These are phyloP conservation scores for Thalia dealbata DNA, from an alignment of 176 grass and related monocot genomes.

Conservation along the genomic window DNA sequence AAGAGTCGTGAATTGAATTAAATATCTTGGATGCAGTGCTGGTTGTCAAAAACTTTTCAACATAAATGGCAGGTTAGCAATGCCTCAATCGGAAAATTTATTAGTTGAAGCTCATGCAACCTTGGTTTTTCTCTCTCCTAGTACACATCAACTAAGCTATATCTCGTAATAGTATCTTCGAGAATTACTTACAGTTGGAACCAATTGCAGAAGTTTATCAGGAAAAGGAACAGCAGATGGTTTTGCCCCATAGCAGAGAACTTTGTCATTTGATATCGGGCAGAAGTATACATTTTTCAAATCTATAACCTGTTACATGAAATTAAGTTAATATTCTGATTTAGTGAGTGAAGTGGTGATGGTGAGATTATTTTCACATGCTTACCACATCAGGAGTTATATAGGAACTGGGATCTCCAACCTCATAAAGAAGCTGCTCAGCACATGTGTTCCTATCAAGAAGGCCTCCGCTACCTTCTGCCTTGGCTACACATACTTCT, in stretches of 20 bases:
- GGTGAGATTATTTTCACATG: not conserved
- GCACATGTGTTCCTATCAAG: constrained; percentile 60
- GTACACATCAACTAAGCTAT: no score
- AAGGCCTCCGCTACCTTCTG: constrained; percentile 65
- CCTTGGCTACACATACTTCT: constrained; percentile 67
- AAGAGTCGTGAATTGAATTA: no score
- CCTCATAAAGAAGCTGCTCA: constrained; percentile 88
- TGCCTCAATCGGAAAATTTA: no score
- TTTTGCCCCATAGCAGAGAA: constrained; percentile 60
- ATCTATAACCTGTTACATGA: constrained; percentile 60
- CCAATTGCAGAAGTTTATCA: constrained; percentile 67
- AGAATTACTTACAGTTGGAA: constrained; percentile 49
- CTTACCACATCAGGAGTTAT: constrained; percentile 94
- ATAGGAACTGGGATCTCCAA: constrained; percentile 74
- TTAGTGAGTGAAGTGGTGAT: not conserved
- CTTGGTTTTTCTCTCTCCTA: no score
- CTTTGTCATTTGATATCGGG: constrained; percentile 56
- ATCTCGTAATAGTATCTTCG: constrained; percentile 14
- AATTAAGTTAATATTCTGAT: constrained; percentile 23
- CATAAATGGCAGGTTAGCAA: constrained; percentile 1
- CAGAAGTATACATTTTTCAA: constrained; percentile 55
- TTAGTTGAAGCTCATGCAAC: no score
- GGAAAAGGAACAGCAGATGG: constrained; percentile 44
- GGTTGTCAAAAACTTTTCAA: no score
- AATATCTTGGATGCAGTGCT: no score